Evolutionary conservation across 208 protist species (phyloP), one percentile per base, ranked within the genome.

Genomic region (Phytomonas francai): DNA sequence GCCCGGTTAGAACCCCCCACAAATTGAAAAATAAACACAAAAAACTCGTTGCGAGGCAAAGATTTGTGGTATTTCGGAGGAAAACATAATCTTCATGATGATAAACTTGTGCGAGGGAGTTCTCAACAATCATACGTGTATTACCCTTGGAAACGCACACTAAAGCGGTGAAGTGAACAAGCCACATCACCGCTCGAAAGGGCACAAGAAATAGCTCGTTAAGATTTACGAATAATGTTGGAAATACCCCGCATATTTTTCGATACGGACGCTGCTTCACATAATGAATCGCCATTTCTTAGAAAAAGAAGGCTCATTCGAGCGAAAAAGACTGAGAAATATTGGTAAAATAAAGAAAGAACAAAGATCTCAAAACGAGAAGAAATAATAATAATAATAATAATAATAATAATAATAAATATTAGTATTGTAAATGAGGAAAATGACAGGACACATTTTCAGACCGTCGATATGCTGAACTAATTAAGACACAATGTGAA

Each of bases 141-240:
- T 75, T 88, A 14, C 63, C 79, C 31, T 74, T 62, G 0, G 82
- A 45, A 16, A 51, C 87, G 67, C 79, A 87, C 30, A 93, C 69
- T 25, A 93, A 72, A 5, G 74, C 73, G 34, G 76, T 85, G 28
- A 88, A 77, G 80, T 93, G 82, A 3, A 87, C 34, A 30, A 71
- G 39, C 72, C 77, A 82, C 57, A 79, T 73, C 11, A 75, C 68
- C 29, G 89, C 49, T 12, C 84, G 77, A 19, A 77, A 87, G 12
- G 84, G 87, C 49, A 90, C 72, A n/a, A 86, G 74, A 19, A 87
- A 54, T 30, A 75, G 27, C 19, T 71, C 51, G 68, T 93, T 93
- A 6, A 67, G 49, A 61, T 80, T 80, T 19, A 75, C 71, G 30
- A 68, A 65, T 33, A 86, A 1, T 65, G 59, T 1, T 58, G 65